Evolutionary conservation across 768 basidiomycete genomes (phyloP), one percentile per base, ranked within the genome.

Genomic region (Xanthoconium purpureum): DNA sequence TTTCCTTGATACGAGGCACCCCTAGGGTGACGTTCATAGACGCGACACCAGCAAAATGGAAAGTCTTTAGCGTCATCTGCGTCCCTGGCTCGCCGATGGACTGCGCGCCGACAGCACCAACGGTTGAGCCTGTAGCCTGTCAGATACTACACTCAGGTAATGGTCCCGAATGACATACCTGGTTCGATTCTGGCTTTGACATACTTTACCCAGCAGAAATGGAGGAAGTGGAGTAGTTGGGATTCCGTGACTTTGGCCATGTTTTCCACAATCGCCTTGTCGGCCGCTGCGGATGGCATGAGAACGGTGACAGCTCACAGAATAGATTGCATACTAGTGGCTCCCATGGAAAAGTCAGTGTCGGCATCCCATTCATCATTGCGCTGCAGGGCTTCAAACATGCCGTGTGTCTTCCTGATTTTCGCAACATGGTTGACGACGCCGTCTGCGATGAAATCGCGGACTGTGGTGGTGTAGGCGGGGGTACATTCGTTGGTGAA

Each of bases 1-100:
- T 98, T 73, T 99, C 97, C 73, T 98, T 98, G 75, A 99, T 98
- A 66, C 97, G 96, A 3, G 97, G 97, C n/a, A 98, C 97, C 73
- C 97, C 97, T 37, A 98, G 84, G 0, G 97, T 99, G 60, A 99
- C 94, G 75, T 98, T 98, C 97, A 98, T 99, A 37, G 95, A 96
- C 9, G 97, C 97, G 59, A 99, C 96, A 76, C 97, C 97, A 65
- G 97, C 97, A 73, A 98, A 99, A 80, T 99, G 97, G 85, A 99
- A 99, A 54, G 97, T 98, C 75, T 98, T 98, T 61, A 98, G 74
- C 2, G 96, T 98, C 97, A 99, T 99, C 70, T 99, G 97, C 0
- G 97, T 99, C 40, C 96, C 97, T 1, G 97, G 97, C 73, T 99
- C 97, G 66, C 97, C 97, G 61, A 99, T 98, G 1, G 97, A 98